phyloP scores from a whole-genome alignment of 345 rosid genomes.

The Salix viminalis region DNA sequence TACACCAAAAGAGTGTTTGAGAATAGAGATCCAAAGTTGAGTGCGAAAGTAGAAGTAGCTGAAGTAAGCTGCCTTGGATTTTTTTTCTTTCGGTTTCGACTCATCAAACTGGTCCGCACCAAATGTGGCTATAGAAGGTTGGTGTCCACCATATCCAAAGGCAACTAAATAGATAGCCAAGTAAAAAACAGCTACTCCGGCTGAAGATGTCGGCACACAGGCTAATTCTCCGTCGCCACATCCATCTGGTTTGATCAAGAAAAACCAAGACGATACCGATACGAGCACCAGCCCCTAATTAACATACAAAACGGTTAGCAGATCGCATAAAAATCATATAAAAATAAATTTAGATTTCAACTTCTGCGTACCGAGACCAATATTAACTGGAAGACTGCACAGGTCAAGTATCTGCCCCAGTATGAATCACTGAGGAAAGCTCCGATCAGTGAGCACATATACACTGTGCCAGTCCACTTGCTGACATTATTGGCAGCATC shows the following conservation, averaged over 20 bases:
- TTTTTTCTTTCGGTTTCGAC: conserved; percentile 20
- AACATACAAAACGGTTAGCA: background rate
- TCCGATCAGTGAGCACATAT: conserved; percentile 72
- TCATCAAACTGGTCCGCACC: conserved; percentile 85
- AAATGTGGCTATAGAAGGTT: conserved; percentile 81
- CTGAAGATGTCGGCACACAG: conserved; percentile 42
- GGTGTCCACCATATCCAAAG: conserved; percentile 88
- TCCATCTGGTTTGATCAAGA: conserved; percentile 57
- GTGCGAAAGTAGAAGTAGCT: conserved; percentile 73
- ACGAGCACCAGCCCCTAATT: conserved; percentile 56
- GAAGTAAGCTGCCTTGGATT: conserved; percentile 54
- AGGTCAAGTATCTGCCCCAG: conserved; percentile 89
- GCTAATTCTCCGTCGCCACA: conserved; percentile 54
- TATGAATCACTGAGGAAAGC: conserved; percentile 95
- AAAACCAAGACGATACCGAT: conserved; percentile 57
- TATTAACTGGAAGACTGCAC: conserved; percentile 50
- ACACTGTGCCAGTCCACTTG: conserved; percentile 95
- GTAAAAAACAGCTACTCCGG: conserved; percentile 49
- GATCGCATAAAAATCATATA: background rate
- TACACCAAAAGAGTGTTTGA: conserved; percentile 75
- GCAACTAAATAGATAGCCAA: conserved; percentile 66
- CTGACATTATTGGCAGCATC: conserved; percentile 81
- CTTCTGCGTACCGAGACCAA: conserved; percentile 40
- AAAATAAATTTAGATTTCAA: background rate
- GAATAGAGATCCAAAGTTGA: conserved; percentile 64